Percentiles rank a stretch among this genome's conserved stretches.
phyloP scores from a whole-genome alignment of 2,329 filamentous ascomycete species.

The Paraconiothyrium brasiliense region DNA sequence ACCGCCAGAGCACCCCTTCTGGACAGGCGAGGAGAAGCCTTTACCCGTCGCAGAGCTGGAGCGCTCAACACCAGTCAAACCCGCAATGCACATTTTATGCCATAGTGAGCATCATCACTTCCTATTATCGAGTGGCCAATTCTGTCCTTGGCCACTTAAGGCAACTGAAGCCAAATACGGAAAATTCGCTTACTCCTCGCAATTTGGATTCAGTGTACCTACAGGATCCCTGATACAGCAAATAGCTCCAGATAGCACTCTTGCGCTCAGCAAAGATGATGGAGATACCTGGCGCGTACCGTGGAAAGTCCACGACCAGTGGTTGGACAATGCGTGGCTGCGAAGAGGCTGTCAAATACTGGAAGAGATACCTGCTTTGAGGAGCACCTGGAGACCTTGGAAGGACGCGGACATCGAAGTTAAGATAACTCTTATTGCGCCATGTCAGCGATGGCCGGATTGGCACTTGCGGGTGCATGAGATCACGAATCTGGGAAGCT shows the following conservation, averaged over 20 bases:
- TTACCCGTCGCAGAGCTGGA: conserved; percentile 20
- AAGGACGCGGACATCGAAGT: conserved; percentile 38
- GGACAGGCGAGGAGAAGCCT: conserved; percentile 56
- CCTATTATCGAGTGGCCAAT: conserved; percentile 44
- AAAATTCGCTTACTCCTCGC: conserved; percentile 48
- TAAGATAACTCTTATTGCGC: conserved; percentile 33
- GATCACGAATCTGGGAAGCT: conserved; percentile 22
- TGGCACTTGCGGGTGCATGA: conserved; percentile 40
- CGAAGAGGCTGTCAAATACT: neutral
- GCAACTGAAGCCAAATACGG: conserved; percentile 49
- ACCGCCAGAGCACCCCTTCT: conserved; percentile 54
- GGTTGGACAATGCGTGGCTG: conserved; percentile 20
- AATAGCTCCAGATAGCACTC: conserved; percentile 52
- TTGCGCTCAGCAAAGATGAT: conserved; percentile 50
- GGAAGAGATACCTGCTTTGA: conserved; percentile 26
- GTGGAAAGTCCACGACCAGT: conserved; percentile 37
- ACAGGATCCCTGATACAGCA: conserved; percentile 52
- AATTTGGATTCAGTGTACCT: conserved; percentile 52
- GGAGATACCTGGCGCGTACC: conserved; percentile 53
- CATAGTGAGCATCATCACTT: conserved; percentile 47
- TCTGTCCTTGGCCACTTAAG: conserved; percentile 49
- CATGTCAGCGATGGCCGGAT: conserved; percentile 38
- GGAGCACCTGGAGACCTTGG: conserved; percentile 43
- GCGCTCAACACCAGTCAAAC: conserved; percentile 21
- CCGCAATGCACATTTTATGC: conserved; percentile 59